Evolutionary conservation across 805 yeast species (phyloP).

Genomic region (Candida namnaoensis): DNA sequence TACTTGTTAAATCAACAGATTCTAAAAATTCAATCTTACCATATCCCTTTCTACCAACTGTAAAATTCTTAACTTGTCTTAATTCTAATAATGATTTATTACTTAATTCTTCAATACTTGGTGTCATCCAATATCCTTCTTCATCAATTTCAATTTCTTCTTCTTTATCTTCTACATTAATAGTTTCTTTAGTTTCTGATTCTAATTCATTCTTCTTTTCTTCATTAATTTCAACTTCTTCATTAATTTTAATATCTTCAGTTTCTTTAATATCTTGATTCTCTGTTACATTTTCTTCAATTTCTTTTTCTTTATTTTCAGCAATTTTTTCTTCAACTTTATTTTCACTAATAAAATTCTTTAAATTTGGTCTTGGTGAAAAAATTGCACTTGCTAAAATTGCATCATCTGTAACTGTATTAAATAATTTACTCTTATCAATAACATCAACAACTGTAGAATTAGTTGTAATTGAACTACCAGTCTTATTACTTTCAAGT

Average conservation of each 20-base stretch:
- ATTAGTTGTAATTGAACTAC: too few species aligned
- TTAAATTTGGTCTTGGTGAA: conserved; percentile 49
- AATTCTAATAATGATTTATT: conserved; percentile 54
- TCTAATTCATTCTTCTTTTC: too few species aligned
- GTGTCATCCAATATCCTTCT: conserved; percentile 84
- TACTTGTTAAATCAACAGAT: conserved; percentile 77
- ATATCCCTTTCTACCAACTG: conserved; percentile 63
- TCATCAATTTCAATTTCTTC: conserved; percentile 25
- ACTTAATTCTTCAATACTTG: conserved; percentile 57
- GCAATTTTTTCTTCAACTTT: too few species aligned
- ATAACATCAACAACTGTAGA: not conserved
- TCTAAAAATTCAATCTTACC: conserved; percentile 71
- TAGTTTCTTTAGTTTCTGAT: too few species aligned
- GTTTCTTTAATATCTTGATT: too few species aligned
- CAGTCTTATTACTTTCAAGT: too few species aligned
- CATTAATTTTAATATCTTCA: too few species aligned
- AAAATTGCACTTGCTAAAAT: conserved; percentile 66
- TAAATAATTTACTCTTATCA: conserved; percentile 23
- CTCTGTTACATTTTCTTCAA: not conserved
- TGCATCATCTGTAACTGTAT: conserved; percentile 51
- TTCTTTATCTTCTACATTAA: too few species aligned
- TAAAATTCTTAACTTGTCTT: conserved; percentile 52
- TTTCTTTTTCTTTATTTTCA: not conserved
- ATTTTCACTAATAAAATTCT: conserved; percentile 41
- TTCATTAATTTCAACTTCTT: too few species aligned